A percentile compares a stretch with the other conserved stretches of the same genome.
Evolutionary conservation across 768 basidiomycete genomes (phyloP).

Genomic region (Panellus pusillus): DNA sequence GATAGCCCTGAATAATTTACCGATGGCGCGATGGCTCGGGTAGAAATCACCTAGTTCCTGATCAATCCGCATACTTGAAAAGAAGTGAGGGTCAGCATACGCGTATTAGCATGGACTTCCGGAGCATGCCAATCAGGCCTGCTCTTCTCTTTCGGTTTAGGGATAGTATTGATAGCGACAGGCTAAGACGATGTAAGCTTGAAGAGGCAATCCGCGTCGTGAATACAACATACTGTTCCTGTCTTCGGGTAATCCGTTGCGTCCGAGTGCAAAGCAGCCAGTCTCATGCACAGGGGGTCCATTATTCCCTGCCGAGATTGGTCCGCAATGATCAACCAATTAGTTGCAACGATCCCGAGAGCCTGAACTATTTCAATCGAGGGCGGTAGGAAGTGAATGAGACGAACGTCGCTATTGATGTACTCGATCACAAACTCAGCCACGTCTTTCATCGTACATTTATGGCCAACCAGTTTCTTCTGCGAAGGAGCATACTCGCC

Average conservation of each 20-base stretch:
- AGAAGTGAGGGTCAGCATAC: neutral
- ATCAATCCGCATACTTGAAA: neutral
- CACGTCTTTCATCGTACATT: conserved; percentile 62
- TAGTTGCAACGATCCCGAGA: conserved; percentile 60
- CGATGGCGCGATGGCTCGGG: conserved; percentile 54
- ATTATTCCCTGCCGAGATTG: conserved; percentile 46
- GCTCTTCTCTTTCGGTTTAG: conserved; percentile 36
- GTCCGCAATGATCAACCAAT: conserved; percentile 68
- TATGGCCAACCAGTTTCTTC: conserved; percentile 44
- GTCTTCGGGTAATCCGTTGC: conserved; percentile 72
- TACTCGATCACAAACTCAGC: conserved; percentile 72
- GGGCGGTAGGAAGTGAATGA: neutral
- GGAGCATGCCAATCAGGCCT: conserved; percentile 70
- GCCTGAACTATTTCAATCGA: neutral
- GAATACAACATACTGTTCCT: conserved; percentile 28
- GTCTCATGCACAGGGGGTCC: conserved; percentile 49
- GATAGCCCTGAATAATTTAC: conserved; percentile 61
- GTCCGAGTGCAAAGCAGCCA: conserved; percentile 59
- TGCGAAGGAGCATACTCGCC: conserved; percentile 50
- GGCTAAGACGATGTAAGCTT: conserved; percentile 24
- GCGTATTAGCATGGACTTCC: conserved; percentile 43
- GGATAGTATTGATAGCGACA: conserved; percentile 40
- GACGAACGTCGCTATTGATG: conserved; percentile 59
- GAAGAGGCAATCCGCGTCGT: neutral
- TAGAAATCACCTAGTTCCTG: conserved; percentile 41